Conservation (phyloP, 148 eudicot genomes). For the Vaccinium myrtillus region DNA sequence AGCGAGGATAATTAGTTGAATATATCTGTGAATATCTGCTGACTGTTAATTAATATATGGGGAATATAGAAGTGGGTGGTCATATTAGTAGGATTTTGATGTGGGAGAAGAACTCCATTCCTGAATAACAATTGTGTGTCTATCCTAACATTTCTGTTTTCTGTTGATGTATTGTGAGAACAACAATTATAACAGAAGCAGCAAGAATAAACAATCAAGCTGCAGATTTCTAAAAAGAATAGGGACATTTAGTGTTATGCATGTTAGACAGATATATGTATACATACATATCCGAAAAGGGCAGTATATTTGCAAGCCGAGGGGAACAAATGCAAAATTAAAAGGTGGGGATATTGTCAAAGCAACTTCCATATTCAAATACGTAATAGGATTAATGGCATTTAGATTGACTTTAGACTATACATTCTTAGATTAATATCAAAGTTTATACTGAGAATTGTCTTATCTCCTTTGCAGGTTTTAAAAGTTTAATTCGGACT, state of each 20-base stretch:
- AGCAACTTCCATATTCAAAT: background rate
- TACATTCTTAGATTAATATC: background rate
- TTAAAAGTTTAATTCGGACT: background rate
- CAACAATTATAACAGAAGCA: background rate
- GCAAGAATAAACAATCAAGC: background rate
- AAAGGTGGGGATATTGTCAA: background rate
- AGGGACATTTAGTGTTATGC: background rate
- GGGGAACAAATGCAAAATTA: background rate
- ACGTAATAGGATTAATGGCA: background rate
- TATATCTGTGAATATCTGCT: background rate
- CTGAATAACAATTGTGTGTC: background rate
- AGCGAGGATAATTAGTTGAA: background rate
- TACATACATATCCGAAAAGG: background rate
- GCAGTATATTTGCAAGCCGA: background rate
- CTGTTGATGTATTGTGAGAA: background rate
- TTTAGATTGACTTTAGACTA: background rate
- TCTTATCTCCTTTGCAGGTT: constrained; percentile 1
- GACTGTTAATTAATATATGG: background rate
- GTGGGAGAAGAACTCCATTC: background rate
- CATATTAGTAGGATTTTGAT: background rate
- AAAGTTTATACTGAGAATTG: background rate
- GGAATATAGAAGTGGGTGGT: background rate
- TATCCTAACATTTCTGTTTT: background rate
- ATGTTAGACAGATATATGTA: no score
- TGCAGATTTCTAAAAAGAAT: background rate